Conservation (phyloP, 75 land plant genomes). For the Selaginella tamariscina region DNA sequence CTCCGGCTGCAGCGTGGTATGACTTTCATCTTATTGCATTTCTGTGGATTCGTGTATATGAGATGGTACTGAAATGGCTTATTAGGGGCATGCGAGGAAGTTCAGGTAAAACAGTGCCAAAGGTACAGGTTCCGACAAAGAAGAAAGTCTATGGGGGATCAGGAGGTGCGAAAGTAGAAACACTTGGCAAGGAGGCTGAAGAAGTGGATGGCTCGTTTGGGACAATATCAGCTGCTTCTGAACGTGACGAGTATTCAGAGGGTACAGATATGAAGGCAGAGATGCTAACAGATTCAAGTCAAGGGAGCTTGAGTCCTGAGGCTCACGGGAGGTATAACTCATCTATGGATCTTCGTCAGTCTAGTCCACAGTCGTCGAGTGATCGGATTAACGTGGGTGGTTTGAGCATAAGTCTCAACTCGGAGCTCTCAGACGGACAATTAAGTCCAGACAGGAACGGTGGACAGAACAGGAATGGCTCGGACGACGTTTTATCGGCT, state of each 20-base stretch:
- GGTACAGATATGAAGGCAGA: neutral
- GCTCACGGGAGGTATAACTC: neutral
- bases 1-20: constrained; percentile 80
- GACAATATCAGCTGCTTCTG: neutral
- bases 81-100: constrained; percentile 9
- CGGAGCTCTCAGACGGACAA: neutral
- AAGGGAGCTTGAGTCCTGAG: neutral
- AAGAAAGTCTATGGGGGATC: neutral
- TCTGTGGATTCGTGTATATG: neutral
- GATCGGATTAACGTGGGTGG: neutral
- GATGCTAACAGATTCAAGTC: neutral
- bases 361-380: no score
- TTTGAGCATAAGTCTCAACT: neutral
- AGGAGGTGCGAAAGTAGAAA: neutral
- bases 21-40: neutral
- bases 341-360: neutral
- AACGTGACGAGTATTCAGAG: neutral
- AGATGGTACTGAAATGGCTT: neutral
- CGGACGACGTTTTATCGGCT: neutral
- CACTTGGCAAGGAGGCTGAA: neutral
- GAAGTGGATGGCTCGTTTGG: neutral
- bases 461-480: no score
- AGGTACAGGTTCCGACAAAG: neutral
- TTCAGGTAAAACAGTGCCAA: neutral
- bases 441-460: no score